These are phyloP conservation scores for Lasiodiplodia gonubiensis DNA, from an alignment of 2,329 filamentous ascomycete species.

Conservation along the genomic window DNA sequence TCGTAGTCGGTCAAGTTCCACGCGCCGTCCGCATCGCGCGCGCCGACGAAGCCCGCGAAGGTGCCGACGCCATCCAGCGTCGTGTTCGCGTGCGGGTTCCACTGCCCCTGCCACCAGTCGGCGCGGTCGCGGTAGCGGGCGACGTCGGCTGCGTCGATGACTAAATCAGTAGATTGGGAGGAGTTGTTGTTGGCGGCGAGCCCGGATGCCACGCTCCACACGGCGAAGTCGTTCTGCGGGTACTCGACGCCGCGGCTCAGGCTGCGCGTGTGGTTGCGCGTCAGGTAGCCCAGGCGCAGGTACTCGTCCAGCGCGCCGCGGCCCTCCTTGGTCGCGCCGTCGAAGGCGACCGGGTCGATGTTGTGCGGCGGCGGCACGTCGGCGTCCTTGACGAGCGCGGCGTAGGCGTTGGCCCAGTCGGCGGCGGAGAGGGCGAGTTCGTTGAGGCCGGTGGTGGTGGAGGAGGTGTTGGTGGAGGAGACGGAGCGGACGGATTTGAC, in stretches of 20 bases:
- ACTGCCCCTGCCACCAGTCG: constrained; percentile 51
- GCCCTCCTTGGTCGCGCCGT: constrained; percentile 49
- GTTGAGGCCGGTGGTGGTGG: constrained; percentile 38
- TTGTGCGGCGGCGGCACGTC: constrained; percentile 37
- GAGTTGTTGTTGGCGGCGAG: too few relatives aligned
- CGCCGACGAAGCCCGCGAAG: constrained; percentile 41
- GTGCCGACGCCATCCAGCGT: constrained; percentile 38
- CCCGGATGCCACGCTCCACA: constrained; percentile 52
- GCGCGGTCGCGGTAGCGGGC: constrained; percentile 45
- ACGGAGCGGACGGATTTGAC: constrained; percentile 62
- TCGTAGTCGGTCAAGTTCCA: constrained; percentile 46
- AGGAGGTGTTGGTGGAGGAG: background rate
- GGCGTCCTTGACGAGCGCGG: constrained; percentile 41
- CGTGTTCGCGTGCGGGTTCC: constrained; percentile 43
- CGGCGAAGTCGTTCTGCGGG: constrained; percentile 56
- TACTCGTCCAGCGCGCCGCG: constrained; percentile 51
- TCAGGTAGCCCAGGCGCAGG: constrained; percentile 51
- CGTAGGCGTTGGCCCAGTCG: constrained; percentile 39
- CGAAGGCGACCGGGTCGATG: constrained; percentile 37
- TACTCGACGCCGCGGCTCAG: constrained; percentile 46
- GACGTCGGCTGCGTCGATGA: constrained; percentile 23
- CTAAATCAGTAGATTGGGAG: too few relatives aligned
- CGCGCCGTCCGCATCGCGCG: constrained; percentile 35
- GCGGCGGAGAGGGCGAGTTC: constrained; percentile 30
- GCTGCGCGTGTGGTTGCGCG: constrained; percentile 44